These are phyloP conservation scores for Paramecium sexaurelia DNA, from an alignment of 73 alveolate species.

Conservation along the genomic window DNA sequence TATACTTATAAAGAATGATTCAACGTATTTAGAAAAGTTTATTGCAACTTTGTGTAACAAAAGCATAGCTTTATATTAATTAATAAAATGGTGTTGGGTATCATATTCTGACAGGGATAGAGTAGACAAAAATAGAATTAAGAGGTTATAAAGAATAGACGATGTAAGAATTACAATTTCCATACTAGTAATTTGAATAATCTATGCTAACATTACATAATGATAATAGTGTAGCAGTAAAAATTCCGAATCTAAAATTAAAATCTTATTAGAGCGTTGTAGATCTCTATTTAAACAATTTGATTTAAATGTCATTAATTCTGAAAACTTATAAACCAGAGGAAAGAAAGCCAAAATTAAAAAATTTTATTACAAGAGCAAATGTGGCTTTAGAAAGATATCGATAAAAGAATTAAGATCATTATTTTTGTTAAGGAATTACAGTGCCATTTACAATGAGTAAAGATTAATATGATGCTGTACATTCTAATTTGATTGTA, in stretches of 20 bases:
- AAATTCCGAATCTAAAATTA: background rate
- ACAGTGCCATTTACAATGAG: conserved; percentile 35
- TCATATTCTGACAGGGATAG: conserved; percentile 42
- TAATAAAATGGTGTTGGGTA: conserved; percentile 30
- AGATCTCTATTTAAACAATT: conserved; percentile 13
- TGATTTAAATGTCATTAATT: conserved; percentile 39
- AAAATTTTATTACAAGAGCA: conserved; percentile 38
- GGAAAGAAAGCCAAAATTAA: conserved; percentile 47
- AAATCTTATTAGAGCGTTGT: conserved; percentile 28
- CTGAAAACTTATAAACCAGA: conserved; percentile 48
- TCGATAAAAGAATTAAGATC: background rate
- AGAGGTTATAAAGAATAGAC: conserved; percentile 16
- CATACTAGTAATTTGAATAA: conserved; percentile 26
- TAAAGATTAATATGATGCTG: background rate
- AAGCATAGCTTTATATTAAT: conserved; percentile 21
- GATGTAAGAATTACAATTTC: background rate
- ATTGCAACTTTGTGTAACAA: background rate
- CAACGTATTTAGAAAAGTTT: conserved; percentile 20
- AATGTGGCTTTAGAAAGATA: conserved; percentile 40
- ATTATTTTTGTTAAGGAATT: conserved; percentile 30
- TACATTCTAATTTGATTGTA: conserved; percentile 68
- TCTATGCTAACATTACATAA: background rate
- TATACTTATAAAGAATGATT: conserved; percentile 2
- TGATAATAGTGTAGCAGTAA: background rate
- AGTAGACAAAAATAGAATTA: background rate